Evolutionary conservation across 2,329 filamentous ascomycete species (phyloP).

Genomic region (Immersiporthe knoxdaviesiana): DNA sequence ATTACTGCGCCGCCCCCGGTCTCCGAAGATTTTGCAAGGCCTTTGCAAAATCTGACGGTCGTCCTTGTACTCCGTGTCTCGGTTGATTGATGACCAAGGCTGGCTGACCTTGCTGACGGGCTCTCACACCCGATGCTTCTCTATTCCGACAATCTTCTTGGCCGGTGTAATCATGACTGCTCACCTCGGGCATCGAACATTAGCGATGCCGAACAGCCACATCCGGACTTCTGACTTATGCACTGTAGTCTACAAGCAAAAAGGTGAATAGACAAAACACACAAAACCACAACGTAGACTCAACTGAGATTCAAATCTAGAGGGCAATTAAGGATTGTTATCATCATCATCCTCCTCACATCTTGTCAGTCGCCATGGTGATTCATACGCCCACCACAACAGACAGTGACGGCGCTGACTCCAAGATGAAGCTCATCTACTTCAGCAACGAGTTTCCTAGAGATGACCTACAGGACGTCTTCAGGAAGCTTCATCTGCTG

Average conservation of each 20-base stretch:
- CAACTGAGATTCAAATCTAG: not conserved
- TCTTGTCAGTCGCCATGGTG: not conserved
- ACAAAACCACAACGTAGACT: not conserved
- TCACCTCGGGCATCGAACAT: not conserved
- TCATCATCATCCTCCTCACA: not conserved
- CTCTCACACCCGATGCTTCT: not conserved
- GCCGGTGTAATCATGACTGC: not conserved
- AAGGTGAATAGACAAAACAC: not conserved
- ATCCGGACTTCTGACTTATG: not conserved
- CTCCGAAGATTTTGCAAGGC: not conserved
- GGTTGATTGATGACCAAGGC: not conserved
- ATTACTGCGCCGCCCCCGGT: not conserved
- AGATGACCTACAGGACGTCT: slow-evolving; percentile 46
- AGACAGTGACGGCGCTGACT: slow-evolving; percentile 3
- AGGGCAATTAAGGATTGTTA: not conserved
- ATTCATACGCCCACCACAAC: not conserved
- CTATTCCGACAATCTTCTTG: not conserved
- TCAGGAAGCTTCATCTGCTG: slow-evolving; percentile 43
- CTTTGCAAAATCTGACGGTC: not conserved
- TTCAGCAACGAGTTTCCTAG: slow-evolving; percentile 53
- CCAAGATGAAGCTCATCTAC: slow-evolving; percentile 43
- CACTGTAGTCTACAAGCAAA: not conserved
- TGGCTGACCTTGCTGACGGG: not conserved
- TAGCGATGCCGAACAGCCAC: not conserved
- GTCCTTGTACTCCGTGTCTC: not conserved